A percentile compares a stretch with the other conserved stretches of the same genome.
These are phyloP conservation scores for Ammopiptanthus mongolicus DNA, from an alignment of 306 rosid genomes.

Conservation along the genomic window DNA sequence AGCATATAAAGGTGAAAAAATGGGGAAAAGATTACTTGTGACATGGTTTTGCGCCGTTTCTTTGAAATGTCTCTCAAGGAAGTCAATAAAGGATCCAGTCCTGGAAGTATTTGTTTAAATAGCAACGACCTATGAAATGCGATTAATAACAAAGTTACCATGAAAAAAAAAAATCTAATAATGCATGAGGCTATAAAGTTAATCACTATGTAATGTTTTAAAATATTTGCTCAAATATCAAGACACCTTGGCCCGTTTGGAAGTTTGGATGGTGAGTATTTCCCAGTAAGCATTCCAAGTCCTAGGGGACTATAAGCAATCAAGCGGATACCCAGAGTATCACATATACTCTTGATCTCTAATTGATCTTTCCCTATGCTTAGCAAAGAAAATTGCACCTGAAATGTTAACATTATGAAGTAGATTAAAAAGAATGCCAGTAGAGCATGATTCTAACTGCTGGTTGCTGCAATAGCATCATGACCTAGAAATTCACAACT, in stretches of 20 bases:
- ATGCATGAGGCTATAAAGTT: not conserved
- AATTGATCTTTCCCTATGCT: conserved; percentile 82
- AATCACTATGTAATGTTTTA: not conserved
- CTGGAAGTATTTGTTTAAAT: conserved; percentile 87
- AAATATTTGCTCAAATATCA: not conserved
- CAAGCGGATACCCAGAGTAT: conserved; percentile 72
- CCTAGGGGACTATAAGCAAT: conserved; percentile 97
- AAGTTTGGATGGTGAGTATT: conserved; percentile 67
- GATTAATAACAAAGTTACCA: not conserved
- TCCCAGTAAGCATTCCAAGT: conserved; percentile 98
- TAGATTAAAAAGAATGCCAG: not conserved
- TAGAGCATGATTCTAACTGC: not conserved
- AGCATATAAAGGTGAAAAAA: not conserved
- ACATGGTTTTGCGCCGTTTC: conserved; percentile 64
- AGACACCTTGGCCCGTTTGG: conserved; percentile 86
- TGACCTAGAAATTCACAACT: not conserved
- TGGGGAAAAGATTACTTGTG: conserved; percentile 47
- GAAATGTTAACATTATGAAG: conserved; percentile 15
- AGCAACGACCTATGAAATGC: conserved; percentile 51
- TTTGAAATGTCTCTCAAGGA: conserved; percentile 60
- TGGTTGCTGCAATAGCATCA: not conserved
- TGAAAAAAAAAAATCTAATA: not conserved
- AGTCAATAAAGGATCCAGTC: conserved; percentile 64
- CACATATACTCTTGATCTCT: conserved; percentile 76
- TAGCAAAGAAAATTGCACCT: conserved; percentile 92